Percentiles rank a stretch among this genome's conserved stretches.
These are phyloP conservation scores for Anthracocystis panici-leucophaei DNA, from an alignment of 1,284 basidiomycete genomes.

Conservation along the genomic window DNA sequence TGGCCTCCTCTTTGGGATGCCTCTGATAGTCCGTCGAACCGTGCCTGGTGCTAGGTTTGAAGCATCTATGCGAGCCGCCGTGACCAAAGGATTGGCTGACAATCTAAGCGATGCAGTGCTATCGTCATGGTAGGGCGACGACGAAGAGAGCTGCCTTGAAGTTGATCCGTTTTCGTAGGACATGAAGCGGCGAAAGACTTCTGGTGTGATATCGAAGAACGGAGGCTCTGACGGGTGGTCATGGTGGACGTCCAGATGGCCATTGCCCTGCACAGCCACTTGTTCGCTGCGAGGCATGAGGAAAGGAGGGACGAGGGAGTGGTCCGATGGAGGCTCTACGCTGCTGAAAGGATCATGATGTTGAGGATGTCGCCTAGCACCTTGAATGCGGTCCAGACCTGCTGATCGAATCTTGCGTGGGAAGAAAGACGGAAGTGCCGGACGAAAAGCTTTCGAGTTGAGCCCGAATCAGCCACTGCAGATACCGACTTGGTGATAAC, in stretches of 20 bases:
- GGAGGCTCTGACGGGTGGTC: neutral
- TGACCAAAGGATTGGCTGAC: neutral
- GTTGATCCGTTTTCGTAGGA: conserved; percentile 15
- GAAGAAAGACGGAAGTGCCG: neutral
- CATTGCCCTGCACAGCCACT: conserved; percentile 16
- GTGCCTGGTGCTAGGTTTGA: neutral
- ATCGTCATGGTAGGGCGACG: neutral
- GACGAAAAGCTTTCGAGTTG: neutral
- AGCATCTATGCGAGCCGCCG: neutral
- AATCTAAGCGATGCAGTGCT: neutral
- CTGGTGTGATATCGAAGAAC: conserved; percentile 22
- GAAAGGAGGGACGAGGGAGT: neutral
- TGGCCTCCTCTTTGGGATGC: conserved; percentile 15
- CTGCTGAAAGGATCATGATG: conserved; percentile 6
- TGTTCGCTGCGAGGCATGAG: conserved; percentile 12
- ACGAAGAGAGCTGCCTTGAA: neutral
- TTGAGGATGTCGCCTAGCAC: neutral
- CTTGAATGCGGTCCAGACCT: neutral
- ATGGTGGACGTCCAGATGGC: neutral
- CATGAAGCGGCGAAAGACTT: conserved; percentile 40
- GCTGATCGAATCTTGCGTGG: neutral
- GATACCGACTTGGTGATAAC: no score
- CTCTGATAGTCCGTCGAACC: conserved; percentile 15
- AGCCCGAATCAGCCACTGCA: no score
- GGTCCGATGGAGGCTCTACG: neutral